These are phyloP conservation scores for Parietichytrium sp. DNA, from an alignment of 108 stramenopile genomes.

Conservation along the genomic window DNA sequence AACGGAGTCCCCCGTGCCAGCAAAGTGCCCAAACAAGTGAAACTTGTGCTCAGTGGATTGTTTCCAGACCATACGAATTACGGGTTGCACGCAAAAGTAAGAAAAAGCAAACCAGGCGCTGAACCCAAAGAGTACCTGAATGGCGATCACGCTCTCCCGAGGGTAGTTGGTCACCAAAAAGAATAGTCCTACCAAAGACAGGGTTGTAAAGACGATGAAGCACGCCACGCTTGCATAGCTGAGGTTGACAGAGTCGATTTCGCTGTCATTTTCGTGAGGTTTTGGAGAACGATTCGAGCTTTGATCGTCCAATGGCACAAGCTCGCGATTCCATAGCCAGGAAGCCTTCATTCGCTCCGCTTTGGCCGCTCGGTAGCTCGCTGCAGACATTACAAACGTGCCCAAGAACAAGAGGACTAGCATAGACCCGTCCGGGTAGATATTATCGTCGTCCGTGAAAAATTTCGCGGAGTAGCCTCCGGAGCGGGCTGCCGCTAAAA, in stretches of 20 bases:
- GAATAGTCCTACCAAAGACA: neutral
- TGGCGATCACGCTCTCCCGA: neutral
- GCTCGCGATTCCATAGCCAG: conserved; percentile 1
- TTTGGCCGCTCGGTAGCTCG: neutral
- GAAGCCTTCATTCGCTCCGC: conserved; percentile 15
- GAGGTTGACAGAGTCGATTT: neutral
- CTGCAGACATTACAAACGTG: neutral
- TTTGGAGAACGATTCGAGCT: too few species aligned
- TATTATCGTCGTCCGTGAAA: neutral
- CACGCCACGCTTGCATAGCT: neutral
- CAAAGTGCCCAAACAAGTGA: neutral
- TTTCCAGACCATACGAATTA: neutral
- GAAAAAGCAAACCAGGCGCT: neutral
- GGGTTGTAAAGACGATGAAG: neutral
- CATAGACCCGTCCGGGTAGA: neutral
- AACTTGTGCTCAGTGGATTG: neutral
- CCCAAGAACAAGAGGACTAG: neutral
- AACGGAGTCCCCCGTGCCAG: neutral
- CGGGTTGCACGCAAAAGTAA: neutral
- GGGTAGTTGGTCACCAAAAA: neutral
- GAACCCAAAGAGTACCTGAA: neutral
- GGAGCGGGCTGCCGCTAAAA: neutral
- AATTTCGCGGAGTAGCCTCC: neutral
- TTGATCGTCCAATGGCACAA: neutral
- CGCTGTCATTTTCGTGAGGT: neutral